Evolutionary conservation across 441 rosid genomes (phyloP).

Genomic region (Codiaeum variegatum): DNA sequence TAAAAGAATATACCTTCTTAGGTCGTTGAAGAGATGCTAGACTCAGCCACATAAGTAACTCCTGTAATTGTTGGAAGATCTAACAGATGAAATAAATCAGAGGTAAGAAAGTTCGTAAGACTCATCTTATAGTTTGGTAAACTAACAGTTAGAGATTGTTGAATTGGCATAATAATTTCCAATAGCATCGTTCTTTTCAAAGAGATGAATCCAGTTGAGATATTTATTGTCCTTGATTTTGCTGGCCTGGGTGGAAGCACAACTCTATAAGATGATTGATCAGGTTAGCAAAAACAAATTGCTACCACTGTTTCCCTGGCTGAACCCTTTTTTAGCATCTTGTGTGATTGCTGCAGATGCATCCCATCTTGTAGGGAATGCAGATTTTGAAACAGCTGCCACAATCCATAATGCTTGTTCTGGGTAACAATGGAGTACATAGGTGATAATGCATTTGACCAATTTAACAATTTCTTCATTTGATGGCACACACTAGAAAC

Average conservation of each 20-base stretch:
- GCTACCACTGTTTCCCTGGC: constrained; percentile 68
- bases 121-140: constrained; percentile 60
- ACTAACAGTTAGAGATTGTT: constrained; percentile 90
- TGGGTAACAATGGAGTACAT: constrained; percentile 87
- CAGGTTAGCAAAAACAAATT: constrained; percentile 85
- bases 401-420: constrained; percentile 96
- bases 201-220: constrained; percentile 95
- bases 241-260: constrained; percentile 92
- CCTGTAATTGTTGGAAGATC: constrained; percentile 92
- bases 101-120: constrained; percentile 45
- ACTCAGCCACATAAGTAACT: constrained; percentile 94
- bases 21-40: constrained; percentile 98
- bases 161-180: constrained; percentile 91
- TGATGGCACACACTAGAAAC: constrained; percentile 99
- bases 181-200: constrained; percentile 97
- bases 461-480: constrained; percentile 79
- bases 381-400: constrained; percentile 98
- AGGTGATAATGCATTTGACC: constrained; percentile 76
- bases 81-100: constrained; percentile 69
- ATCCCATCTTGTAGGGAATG: constrained; percentile 88
- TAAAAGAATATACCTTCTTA: constrained; percentile 58
- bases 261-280: constrained; percentile 86
- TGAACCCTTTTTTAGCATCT: constrained; percentile 80
- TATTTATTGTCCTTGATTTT: constrained; percentile 78
- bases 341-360: constrained; percentile 96